phyloP scores from a whole-genome alignment of 1,284 basidiomycete species.

The Irpex lacteus region DNA sequence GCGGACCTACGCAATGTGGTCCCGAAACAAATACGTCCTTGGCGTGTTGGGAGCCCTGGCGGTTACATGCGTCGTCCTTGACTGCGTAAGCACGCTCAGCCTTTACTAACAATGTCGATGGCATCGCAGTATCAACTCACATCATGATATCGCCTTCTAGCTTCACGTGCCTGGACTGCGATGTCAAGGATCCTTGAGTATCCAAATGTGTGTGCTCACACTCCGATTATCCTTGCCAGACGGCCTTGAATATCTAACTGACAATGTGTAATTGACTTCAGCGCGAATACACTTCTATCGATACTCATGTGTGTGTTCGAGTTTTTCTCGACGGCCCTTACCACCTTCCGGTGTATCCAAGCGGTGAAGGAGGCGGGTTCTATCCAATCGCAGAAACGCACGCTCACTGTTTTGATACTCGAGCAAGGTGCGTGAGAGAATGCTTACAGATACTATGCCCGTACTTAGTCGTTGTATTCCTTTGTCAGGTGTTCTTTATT shows the following conservation, averaged over 20 bases:
- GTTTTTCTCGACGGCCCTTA: background rate
- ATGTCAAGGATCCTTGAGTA: background rate
- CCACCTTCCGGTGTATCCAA: background rate
- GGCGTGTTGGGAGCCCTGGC: slow-evolving; percentile 26
- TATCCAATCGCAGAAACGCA: background rate
- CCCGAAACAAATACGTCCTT: slow-evolving; percentile 24
- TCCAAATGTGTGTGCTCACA: background rate
- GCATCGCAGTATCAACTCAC: background rate
- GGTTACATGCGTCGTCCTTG: slow-evolving; percentile 26
- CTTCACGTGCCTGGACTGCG: background rate
- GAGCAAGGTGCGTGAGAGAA: background rate
- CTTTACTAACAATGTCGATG: background rate
- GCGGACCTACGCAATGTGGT: slow-evolving; percentile 33
- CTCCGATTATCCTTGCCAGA: background rate
- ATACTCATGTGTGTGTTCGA: background rate
- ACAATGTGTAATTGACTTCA: background rate
- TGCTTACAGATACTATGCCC: background rate
- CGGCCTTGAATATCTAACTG: background rate
- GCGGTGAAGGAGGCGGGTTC: background rate
- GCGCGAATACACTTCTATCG: background rate
- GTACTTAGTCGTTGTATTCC: background rate
- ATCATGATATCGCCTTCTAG: background rate
- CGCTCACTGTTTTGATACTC: background rate
- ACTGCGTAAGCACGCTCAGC: slow-evolving; percentile 26
- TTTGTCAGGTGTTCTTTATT: background rate